Conservation (phyloP, 1,139 yeast species). For the Kluyveromyces sp. region DNA sequence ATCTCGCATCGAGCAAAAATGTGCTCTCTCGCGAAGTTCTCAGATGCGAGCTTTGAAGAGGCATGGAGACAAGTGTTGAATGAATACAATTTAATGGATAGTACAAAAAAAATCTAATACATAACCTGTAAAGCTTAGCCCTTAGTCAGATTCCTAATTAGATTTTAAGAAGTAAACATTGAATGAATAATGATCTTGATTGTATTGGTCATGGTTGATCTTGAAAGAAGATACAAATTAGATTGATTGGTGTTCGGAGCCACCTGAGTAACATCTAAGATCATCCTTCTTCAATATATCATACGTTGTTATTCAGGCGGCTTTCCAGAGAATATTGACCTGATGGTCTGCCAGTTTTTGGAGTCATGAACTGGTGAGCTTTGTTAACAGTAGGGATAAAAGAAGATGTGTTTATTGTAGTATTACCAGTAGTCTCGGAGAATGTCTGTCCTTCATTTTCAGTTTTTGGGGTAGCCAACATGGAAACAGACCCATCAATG, state of each 20-base stretch:
- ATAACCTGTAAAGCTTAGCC: not conserved
- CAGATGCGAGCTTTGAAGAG: slow-evolving; percentile 54
- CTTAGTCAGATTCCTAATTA: not conserved
- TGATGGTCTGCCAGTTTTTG: slow-evolving; percentile 4
- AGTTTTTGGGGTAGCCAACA: slow-evolving; percentile 4
- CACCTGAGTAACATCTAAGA: not conserved
- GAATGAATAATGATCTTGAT: not conserved
- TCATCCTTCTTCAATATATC: not conserved
- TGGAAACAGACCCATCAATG: not conserved
- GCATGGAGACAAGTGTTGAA: slow-evolving; percentile 50
- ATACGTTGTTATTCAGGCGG: slow-evolving; percentile 1
- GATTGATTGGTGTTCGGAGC: not conserved
- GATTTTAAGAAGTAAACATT: not conserved
- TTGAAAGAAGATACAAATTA: not conserved
- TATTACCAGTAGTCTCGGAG: slow-evolving; percentile 8
- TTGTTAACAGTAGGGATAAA: not conserved
- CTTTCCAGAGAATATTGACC: slow-evolving; percentile 4
- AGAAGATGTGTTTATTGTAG: slow-evolving; percentile 3
- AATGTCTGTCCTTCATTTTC: slow-evolving; percentile 1
- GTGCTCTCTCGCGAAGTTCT: slow-evolving; percentile 54
- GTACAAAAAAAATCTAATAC: not conserved
- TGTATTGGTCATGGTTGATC: not conserved
- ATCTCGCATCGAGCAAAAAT: slow-evolving; percentile 49
- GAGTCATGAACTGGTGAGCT: slow-evolving; percentile 4
- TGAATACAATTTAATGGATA: slow-evolving; percentile 28